Percentiles rank a stretch among this genome's conserved stretches.
These are phyloP conservation scores for Fusarium annulatum DNA, from an alignment of 2,329 filamentous ascomycete species.

Conservation along the genomic window DNA sequence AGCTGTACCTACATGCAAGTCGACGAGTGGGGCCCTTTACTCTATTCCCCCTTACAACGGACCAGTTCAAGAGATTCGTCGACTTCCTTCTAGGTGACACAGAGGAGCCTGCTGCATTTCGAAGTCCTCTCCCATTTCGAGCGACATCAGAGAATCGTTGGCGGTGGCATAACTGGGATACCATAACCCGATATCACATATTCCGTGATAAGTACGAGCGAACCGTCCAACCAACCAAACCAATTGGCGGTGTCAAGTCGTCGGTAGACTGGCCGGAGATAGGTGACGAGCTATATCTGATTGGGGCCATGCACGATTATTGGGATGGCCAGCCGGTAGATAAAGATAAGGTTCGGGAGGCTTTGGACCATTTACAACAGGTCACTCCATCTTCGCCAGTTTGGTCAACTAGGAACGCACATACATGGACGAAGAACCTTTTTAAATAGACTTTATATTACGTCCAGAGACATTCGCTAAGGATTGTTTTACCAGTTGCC, in stretches of 20 bases:
- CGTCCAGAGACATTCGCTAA: rapidly evolving
- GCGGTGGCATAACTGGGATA: constrained; percentile 15
- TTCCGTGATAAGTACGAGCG: constrained; percentile 23
- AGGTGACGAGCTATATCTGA: background rate
- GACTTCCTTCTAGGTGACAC: background rate
- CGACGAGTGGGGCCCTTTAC: background rate
- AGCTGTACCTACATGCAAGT: background rate
- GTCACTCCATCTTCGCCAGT: background rate
- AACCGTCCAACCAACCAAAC: background rate
- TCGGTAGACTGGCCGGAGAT: constrained; percentile 15
- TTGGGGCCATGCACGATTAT: background rate
- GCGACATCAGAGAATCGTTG: background rate
- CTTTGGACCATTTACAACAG: background rate
- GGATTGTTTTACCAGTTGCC: background rate
- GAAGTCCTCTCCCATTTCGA: background rate
- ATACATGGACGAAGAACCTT: background rate
- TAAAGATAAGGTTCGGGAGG: background rate
- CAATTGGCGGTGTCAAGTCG: background rate
- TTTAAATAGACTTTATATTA: background rate
- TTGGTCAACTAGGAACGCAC: background rate
- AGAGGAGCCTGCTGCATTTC: rapidly evolving
- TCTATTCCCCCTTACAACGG: constrained; percentile 8
- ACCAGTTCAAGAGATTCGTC: constrained; percentile 12
- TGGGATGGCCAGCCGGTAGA: background rate
- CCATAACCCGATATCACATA: constrained; percentile 11